These are phyloP conservation scores for Lichtheimia ramosa DNA, from an alignment of 371 early-diverging fungal species.

Conservation along the genomic window DNA sequence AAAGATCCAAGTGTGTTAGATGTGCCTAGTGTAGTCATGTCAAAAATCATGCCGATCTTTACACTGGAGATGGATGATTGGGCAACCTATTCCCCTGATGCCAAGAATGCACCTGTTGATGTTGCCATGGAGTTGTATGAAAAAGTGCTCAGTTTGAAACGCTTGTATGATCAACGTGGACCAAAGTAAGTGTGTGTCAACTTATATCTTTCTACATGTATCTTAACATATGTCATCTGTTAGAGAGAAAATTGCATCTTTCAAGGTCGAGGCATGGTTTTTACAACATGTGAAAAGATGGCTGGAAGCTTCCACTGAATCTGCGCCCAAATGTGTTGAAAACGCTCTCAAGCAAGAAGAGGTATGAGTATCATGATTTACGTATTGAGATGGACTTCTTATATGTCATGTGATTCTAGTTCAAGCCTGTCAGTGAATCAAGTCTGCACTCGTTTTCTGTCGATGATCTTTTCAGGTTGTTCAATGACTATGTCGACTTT, in stretches of 20 bases:
- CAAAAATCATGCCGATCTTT: conserved; percentile 52
- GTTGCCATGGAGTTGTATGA: conserved; percentile 50
- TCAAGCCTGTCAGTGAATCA: conserved; percentile 40
- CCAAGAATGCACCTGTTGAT: conserved; percentile 44
- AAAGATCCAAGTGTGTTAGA: conserved; percentile 20
- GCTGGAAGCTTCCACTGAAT: conserved; percentile 50
- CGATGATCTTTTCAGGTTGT: conserved; percentile 74
- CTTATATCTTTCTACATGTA: too few relatives aligned
- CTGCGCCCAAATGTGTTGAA: conserved; percentile 60
- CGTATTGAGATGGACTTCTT: too few relatives aligned
- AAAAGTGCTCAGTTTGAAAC: conserved; percentile 44
- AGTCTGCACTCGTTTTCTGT: conserved; percentile 79
- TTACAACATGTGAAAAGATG: conserved; percentile 59
- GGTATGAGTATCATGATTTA: conserved; percentile 27
- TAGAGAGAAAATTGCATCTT: conserved; percentile 44
- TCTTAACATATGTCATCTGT: too few relatives aligned
- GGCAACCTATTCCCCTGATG: conserved; percentile 36
- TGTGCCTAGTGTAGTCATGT: conserved; percentile 45
- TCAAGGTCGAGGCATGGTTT: conserved; percentile 68
- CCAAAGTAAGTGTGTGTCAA: conserved; percentile 25
- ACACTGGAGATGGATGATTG: conserved; percentile 53
- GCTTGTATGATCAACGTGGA: conserved; percentile 47
- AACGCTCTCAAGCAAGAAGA: conserved; percentile 64
- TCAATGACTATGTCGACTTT: conserved; percentile 72
- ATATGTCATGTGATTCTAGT: background rate